phyloP scores from a whole-genome alignment of 2,329 filamentous ascomycete genomes.

The Trichophyton mentagrophytes region DNA sequence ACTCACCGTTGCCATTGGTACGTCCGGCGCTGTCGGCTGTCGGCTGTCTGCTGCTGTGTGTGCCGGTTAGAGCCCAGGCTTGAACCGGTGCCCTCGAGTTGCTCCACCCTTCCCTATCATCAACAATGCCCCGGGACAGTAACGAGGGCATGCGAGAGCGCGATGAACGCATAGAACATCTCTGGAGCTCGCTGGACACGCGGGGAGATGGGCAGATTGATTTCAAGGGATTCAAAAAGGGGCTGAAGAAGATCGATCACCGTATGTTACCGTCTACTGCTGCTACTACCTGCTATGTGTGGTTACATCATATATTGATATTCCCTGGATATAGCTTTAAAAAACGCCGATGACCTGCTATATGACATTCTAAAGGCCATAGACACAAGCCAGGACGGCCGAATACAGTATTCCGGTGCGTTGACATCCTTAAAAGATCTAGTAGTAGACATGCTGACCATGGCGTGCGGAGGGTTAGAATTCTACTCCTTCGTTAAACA shows the following conservation, averaged over 20 bases:
- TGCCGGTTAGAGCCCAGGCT: not conserved
- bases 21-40: not conserved
- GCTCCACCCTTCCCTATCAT: not conserved
- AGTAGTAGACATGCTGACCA: not conserved
- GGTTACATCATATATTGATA: constrained; percentile 1
- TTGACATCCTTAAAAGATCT: not conserved
- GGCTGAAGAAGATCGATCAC: constrained; percentile 79
- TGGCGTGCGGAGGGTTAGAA: constrained; percentile 41
- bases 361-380: constrained; percentile 67
- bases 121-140: constrained; percentile 24
- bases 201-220: constrained; percentile 68
- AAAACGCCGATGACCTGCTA: constrained; percentile 82
- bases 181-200: constrained; percentile 75
- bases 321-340: constrained; percentile 46
- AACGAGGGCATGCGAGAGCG: constrained; percentile 64
- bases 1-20: not conserved
- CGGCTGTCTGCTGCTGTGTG: too few species aligned
- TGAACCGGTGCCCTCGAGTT: not conserved
- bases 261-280: constrained; percentile 44
- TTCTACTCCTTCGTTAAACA: constrained; percentile 79
- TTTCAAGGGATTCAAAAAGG: constrained; percentile 69
- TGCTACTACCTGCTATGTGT: not conserved
- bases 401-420: constrained; percentile 80
- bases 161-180: constrained; percentile 66
- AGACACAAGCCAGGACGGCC: constrained; percentile 75